Evolutionary conservation across 2,329 filamentous ascomycete species (phyloP), one percentile per base, ranked within the genome.

Genomic region (Diplodia scrobiculata): DNA sequence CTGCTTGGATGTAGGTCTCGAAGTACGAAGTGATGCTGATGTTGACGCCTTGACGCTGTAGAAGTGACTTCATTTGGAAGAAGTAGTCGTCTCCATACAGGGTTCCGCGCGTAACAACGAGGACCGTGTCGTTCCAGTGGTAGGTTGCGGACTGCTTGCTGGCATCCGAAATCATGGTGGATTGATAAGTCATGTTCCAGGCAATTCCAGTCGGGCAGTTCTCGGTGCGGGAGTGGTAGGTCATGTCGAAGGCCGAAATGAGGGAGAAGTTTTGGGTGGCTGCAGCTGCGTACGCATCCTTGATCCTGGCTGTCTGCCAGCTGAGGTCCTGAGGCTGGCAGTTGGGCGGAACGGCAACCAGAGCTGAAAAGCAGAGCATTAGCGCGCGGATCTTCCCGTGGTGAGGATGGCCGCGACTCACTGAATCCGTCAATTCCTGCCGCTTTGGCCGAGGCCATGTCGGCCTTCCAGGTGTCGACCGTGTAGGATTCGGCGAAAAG

Each of bases 181-280:
- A 67, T 74, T 77, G 77, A 70, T 72, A 77, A 14, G 73, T 74
- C 68, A 71, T 70, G 72, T 77, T 78, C 76, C 76, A 78, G 71
- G 73, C 76, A 50, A 68, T 63, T 67, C 73, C 70, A 41, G 65
- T 68, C 3, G 65, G 63, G 71, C 75, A 78, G 17, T 69, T 65
- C 1, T 25, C 47, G 14, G 53, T 65, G 58, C 70, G 70, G 34
- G 59, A 50, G 19, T 51, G 34, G 67, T 73, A 76, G 70, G 72
- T 76, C 76, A 78, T 78, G 70, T 78, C 76, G 69, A 78, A 78
- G 21, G 76, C 77, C 68, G 74, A 72, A 68, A 76, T 73, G 68
- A 78, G 71, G 68, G 73, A 73, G 72, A 78, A 78, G 67, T 72
- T 71, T 62, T 72, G 68, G 38, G 70, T 52, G 67, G 73, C 73